These are phyloP conservation scores for Termitomyces titanicus DNA, from an alignment of 768 basidiomycete genomes.

Conservation along the genomic window DNA sequence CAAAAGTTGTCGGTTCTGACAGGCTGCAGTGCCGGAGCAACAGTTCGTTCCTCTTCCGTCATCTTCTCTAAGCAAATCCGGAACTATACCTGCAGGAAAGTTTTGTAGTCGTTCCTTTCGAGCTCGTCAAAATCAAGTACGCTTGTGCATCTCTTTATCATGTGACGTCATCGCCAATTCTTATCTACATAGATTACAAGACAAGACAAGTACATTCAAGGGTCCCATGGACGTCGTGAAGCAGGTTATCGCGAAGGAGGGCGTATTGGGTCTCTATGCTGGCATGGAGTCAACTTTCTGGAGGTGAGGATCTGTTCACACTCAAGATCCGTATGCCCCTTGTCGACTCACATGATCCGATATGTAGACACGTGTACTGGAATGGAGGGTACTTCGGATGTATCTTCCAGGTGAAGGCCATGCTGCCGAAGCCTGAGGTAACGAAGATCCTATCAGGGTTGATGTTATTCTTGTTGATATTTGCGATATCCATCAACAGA, in stretches of 20 bases:
- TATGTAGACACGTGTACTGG: slow-evolving; percentile 75
- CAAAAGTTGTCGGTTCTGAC: slow-evolving; percentile 85
- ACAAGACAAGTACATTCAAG: slow-evolving; percentile 85
- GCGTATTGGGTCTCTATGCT: slow-evolving; percentile 80
- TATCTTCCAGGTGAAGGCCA: slow-evolving; percentile 78
- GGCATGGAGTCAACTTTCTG: slow-evolving; percentile 99
- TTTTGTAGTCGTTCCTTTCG: slow-evolving; percentile 94
- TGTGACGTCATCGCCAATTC: neutral
- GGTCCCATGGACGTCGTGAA: slow-evolving; percentile 92
- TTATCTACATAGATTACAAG: slow-evolving; percentile 63
- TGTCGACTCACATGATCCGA: neutral
- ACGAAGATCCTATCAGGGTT: neutral
- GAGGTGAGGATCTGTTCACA: slow-evolving; percentile 54
- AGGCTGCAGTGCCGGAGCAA: slow-evolving; percentile 92
- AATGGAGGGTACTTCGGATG: slow-evolving; percentile 95
- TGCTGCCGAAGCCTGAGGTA: slow-evolving; percentile 87
- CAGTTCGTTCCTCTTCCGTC: slow-evolving; percentile 33
- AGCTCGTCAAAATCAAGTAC: slow-evolving; percentile 87
- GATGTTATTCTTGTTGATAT: neutral
- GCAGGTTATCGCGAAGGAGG: slow-evolving; percentile 73
- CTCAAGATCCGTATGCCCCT: neutral
- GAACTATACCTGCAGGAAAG: slow-evolving; percentile 53
- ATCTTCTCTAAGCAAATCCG: neutral
- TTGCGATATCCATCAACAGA: slow-evolving; percentile 32
- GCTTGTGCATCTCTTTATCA: neutral